Evolutionary conservation across 495 filamentous ascomycete genomes (phyloP), one percentile per base, ranked within the genome.

Genomic region (Cercophora scortea): DNA sequence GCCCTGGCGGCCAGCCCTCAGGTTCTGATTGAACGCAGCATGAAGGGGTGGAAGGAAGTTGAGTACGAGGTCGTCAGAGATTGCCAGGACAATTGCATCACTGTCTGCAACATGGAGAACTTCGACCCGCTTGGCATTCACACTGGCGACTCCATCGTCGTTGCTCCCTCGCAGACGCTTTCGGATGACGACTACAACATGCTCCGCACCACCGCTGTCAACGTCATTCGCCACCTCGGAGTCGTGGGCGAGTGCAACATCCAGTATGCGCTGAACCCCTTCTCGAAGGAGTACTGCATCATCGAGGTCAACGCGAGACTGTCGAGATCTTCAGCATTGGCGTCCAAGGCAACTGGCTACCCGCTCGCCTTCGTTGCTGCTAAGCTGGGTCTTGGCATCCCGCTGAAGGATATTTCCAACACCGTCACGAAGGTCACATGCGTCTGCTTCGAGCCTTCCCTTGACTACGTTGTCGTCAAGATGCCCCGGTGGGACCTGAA

Each of bases 11-110:
- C 87, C 50, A 95, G 90, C 61, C 93, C 93, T 2, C 93, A 98
- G 71, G 89, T 98, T 6, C 76, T 98, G 34, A 91, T 98, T 55
- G 93, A 98, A 73, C 82, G 87, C 66, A 95, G 89, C 72, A 98
- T 98, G 93, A 98, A 98, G 71, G 93, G 93, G 44, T 98, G 93
- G 93, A 98, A 98, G 71, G 93, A 98, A 67, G 90, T 96, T 50
- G 93, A 98, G 64, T 98, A 98, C 69, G 93, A 98, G 58, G 93
- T 98, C 45, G 93, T 98, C 36, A 87, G 93, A 56, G 93, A 98
- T 78, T 88, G 84, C 41, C 82, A 88, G 52, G 90, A 98, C 72
- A 98, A 98, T 78, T 98, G 93, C 72, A 97, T 98, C 67, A 98
- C 93, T 7, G 93, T 98, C 56, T 98, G 93, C 74, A 98, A 98